Percentiles rank a stretch among this genome's conserved stretches.
Evolutionary conservation across 495 filamentous ascomycete species (phyloP).

Genomic region (Penicillium ucsense): DNA sequence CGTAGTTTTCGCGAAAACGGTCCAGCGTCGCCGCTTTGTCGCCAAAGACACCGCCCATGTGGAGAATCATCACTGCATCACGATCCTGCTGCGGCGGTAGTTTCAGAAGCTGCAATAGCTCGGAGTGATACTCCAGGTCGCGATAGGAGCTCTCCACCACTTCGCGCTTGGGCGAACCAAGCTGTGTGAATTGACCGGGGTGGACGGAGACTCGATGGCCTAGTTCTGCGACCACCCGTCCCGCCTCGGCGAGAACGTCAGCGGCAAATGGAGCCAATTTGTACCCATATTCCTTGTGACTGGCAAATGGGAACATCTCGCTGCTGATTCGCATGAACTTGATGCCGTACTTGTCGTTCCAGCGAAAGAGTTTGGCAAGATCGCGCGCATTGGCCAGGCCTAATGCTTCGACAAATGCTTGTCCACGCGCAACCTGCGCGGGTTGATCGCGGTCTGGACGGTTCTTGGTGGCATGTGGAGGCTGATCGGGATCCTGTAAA

Average conservation of each 20-base stretch:
- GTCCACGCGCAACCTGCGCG: conserved; percentile 51
- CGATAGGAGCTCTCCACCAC: conserved; percentile 69
- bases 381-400: conserved; percentile 77
- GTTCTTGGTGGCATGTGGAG: conserved; percentile 73
- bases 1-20: conserved; percentile 75
- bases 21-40: conserved; percentile 76
- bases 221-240: conserved; percentile 65
- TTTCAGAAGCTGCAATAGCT: conserved; percentile 69
- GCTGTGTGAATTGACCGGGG: conserved; percentile 87
- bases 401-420: conserved; percentile 64
- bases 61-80: conserved; percentile 89
- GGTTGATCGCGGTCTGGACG: conserved; percentile 63
- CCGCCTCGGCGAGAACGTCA: conserved; percentile 65
- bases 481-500: conserved; percentile 60
- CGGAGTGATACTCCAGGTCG: conserved; percentile 84
- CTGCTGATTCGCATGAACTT: conserved; percentile 87
- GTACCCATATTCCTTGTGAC: conserved; percentile 79
- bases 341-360: conserved; percentile 91
- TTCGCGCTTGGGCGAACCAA: conserved; percentile 65
- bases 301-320: conserved; percentile 96
- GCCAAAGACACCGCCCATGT: conserved; percentile 88
- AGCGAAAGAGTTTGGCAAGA: conserved; percentile 73
- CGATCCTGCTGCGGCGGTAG: conserved; percentile 72
- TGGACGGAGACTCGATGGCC: conserved; percentile 86
- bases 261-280: conserved; percentile 78